Evolutionary conservation across 495 filamentous ascomycete genomes (phyloP).

Genomic region (Apiosordaria backusii): DNA sequence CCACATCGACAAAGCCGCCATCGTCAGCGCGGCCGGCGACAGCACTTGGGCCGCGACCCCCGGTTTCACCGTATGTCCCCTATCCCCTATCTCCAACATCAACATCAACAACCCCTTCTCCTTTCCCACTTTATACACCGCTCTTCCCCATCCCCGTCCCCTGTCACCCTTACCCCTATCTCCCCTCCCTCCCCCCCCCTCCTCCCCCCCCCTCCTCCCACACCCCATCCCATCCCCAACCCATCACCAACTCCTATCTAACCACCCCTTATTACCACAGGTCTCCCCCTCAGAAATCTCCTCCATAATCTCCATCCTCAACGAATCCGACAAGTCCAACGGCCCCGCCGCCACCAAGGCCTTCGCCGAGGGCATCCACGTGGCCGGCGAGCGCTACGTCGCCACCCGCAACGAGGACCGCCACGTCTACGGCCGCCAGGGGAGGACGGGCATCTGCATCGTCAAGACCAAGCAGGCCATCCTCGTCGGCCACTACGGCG

Average conservation of each 20-base stretch:
- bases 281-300: slow-evolving; percentile 46
- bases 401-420: slow-evolving; percentile 67
- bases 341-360: slow-evolving; percentile 47
- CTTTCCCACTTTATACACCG: neutral
- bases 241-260: too few relatives aligned
- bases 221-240: too few relatives aligned
- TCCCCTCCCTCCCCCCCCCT: neutral
- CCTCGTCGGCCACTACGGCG: slow-evolving; percentile 80
- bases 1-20: slow-evolving; percentile 83
- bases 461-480: slow-evolving; percentile 82
- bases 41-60: slow-evolving; percentile 74
- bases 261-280: neutral
- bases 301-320: slow-evolving; percentile 43
- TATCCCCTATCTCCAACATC: slow-evolving; percentile 1
- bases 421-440: slow-evolving; percentile 84
- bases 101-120: neutral
- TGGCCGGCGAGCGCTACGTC: slow-evolving; percentile 69
- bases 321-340: slow-evolving; percentile 27
- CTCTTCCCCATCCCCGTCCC: neutral
- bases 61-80: slow-evolving; percentile 64
- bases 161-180: neutral
- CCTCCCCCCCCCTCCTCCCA: too few relatives aligned
- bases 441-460: slow-evolving; percentile 72
- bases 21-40: slow-evolving; percentile 76
- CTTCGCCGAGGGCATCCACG: slow-evolving; percentile 59